phyloP scores from a whole-genome alignment of 441 rosid species.

The Flueggea neowawraea region DNA sequence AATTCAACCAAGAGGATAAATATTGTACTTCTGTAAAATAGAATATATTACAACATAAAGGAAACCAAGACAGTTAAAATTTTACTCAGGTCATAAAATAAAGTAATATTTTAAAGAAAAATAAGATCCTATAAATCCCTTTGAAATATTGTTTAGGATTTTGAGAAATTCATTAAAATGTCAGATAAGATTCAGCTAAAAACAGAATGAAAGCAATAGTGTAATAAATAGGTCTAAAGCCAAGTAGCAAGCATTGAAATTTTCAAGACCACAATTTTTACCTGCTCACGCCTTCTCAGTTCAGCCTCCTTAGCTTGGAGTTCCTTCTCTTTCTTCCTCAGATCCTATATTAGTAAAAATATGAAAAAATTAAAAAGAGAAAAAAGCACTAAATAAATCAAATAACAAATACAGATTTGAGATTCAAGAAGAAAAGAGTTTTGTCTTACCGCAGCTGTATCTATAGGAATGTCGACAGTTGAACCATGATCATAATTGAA shows the following conservation, averaged over 20 bases:
- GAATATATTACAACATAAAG: too few species aligned
- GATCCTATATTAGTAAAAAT: slow-evolving; percentile 38
- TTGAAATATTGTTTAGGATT: too few species aligned
- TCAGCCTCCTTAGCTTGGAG: slow-evolving; percentile 91
- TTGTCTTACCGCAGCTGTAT: slow-evolving; percentile 38
- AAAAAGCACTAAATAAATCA: too few species aligned
- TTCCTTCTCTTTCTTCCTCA: slow-evolving; percentile 83
- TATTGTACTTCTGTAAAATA: too few species aligned
- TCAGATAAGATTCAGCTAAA: too few species aligned
- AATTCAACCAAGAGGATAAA: too few species aligned
- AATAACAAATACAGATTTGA: not conserved
- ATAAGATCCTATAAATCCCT: too few species aligned
- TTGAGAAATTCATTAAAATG: too few species aligned
- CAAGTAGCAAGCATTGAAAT: not conserved
- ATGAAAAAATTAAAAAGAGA: too few species aligned
- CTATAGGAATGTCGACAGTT: slow-evolving; percentile 86
- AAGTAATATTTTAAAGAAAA: too few species aligned
- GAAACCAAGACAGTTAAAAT: too few species aligned
- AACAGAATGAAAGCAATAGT: not conserved
- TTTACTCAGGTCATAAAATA: too few species aligned
- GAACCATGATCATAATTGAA: slow-evolving; percentile 62
- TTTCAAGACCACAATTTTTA: slow-evolving; percentile 9
- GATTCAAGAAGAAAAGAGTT: slow-evolving; percentile 30
- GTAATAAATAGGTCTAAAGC: not conserved
- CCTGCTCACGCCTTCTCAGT: slow-evolving; percentile 75